Conservation (phyloP, 345 rosid species). For the Eucalyptus cloeziana region DNA sequence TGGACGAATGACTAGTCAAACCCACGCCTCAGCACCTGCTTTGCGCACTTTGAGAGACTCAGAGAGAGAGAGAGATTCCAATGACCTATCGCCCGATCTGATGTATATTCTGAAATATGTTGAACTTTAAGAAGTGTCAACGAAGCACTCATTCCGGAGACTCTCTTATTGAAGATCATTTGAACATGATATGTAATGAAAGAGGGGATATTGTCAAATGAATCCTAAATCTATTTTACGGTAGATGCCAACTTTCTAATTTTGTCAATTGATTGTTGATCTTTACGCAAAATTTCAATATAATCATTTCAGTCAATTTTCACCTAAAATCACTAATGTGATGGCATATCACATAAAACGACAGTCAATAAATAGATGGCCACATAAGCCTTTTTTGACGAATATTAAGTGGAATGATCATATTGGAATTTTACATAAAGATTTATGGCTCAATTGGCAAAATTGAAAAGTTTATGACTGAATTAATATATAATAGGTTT, state of each 20-base stretch:
- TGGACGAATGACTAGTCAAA: background rate
- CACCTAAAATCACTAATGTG: background rate
- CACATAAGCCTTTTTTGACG: background rate
- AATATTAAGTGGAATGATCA: background rate
- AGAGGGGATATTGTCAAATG: background rate
- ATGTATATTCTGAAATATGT: background rate
- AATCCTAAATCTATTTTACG: accelerated
- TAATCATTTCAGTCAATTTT: accelerated
- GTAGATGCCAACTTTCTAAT: background rate
- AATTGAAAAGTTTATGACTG: accelerated
- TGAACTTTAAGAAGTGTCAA: background rate
- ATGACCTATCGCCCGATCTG: background rate
- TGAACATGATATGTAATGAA: background rate
- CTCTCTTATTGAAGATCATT: background rate
- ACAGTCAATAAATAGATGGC: accelerated
- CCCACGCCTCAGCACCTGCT: background rate
- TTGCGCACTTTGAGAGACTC: background rate
- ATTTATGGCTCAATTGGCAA: background rate
- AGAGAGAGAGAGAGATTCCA: background rate
- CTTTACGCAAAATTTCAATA: background rate
- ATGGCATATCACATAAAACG: accelerated
- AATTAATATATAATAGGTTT: background rate
- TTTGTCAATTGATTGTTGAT: accelerated
- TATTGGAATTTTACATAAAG: accelerated
- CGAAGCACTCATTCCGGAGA: background rate